These are phyloP conservation scores for Termitomyces sp. DNA, from an alignment of 768 basidiomycete genomes.

Conservation along the genomic window DNA sequence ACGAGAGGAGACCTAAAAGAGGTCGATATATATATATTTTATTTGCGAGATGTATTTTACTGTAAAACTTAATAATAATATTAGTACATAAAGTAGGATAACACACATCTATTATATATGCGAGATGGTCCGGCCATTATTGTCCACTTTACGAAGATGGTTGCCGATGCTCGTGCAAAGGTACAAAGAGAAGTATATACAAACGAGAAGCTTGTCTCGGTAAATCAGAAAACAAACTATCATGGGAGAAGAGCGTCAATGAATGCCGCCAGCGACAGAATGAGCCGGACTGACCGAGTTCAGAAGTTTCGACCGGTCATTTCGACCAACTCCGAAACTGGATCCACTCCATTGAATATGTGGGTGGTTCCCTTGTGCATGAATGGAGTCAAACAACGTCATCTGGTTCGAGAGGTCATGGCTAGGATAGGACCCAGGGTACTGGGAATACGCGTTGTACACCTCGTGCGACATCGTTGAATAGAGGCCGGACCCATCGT, in stretches of 20 bases:
- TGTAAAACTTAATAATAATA: slow-evolving; percentile 6
- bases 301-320: slow-evolving; percentile 27
- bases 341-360: slow-evolving; percentile 27
- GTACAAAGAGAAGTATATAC: background rate
- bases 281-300: slow-evolving; percentile 21
- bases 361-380: slow-evolving; percentile 21
- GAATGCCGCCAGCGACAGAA: slow-evolving; percentile 12
- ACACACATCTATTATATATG: slow-evolving; percentile 13
- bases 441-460: slow-evolving; percentile 22
- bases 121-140: slow-evolving; percentile 14
- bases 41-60: background rate
- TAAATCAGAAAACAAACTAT: slow-evolving; percentile 18
- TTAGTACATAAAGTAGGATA: slow-evolving; percentile 5
- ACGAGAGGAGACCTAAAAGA: too few species aligned
- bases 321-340: slow-evolving; percentile 23
- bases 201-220: background rate
- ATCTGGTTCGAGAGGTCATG: slow-evolving; percentile 29
- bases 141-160: slow-evolving; percentile 1
- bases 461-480: slow-evolving; percentile 15
- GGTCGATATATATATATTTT: too few species aligned
- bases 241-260: slow-evolving; percentile 3
- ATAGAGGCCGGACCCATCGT: slow-evolving; percentile 11
- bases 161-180: background rate
- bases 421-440: slow-evolving; percentile 23
- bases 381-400: slow-evolving; percentile 25